These are phyloP conservation scores for Urochloa ruziziensis DNA, from an alignment of 176 grass and related monocot species.

Conservation along the genomic window DNA sequence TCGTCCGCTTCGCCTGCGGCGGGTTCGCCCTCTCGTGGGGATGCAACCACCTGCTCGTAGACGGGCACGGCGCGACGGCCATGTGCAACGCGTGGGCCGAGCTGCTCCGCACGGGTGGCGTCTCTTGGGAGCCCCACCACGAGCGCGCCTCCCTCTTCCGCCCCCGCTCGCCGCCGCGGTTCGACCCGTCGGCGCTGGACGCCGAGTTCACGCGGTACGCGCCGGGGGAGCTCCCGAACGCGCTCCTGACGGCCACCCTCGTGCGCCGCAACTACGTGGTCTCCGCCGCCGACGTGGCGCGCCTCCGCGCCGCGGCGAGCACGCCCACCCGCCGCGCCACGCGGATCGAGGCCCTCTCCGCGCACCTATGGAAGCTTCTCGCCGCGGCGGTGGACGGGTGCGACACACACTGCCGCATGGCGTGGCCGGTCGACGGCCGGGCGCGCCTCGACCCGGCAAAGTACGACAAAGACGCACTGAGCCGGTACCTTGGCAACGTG, in stretches of 20 bases:
- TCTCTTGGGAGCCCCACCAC: constrained; percentile 45
- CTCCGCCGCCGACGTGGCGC: constrained; percentile 33
- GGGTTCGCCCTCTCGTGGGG: constrained; percentile 66
- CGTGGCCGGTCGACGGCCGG: constrained; percentile 67
- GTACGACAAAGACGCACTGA: constrained; percentile 2
- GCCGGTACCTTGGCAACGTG: constrained; percentile 59
- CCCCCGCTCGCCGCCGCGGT: constrained; percentile 23
- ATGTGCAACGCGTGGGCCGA: constrained; percentile 45
- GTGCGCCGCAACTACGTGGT: constrained; percentile 52
- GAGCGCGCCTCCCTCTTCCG: constrained; percentile 46
- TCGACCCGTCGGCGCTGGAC: neutral
- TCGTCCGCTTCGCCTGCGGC: constrained; percentile 55
- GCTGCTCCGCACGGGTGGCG: constrained; percentile 14
- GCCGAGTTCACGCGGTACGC: constrained; percentile 43
- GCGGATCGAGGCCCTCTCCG: constrained; percentile 58
- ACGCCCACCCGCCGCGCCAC: constrained; percentile 15
- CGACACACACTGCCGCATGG: constrained; percentile 55
- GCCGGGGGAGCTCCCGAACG: constrained; percentile 27
- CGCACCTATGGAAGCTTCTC: constrained; percentile 66
- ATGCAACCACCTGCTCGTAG: constrained; percentile 54
- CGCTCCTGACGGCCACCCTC: constrained; percentile 31
- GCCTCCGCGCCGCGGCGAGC: constrained; percentile 35
- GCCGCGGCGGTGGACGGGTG: constrained; percentile 23
- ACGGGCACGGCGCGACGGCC: constrained; percentile 50
- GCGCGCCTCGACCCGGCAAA: constrained; percentile 27